Evolutionary conservation across 345 rosid species (phyloP).

Genomic region (Eucalyptus viminalis): DNA sequence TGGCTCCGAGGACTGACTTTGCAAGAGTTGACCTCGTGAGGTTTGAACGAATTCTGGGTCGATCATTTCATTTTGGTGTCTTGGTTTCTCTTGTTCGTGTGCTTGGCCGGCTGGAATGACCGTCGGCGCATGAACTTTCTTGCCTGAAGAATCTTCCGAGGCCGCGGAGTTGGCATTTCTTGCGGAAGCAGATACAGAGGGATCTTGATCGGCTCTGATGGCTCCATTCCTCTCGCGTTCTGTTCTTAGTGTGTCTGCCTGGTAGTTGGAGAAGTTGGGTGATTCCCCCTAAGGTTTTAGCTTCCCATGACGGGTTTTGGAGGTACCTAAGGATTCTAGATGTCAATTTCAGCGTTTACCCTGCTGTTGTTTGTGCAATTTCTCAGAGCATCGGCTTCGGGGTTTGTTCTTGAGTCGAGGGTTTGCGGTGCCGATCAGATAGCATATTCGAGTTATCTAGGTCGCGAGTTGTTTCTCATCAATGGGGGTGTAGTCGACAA

Average conservation of each 20-base stretch:
- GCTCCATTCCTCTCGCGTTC: background rate
- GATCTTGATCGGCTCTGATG: background rate
- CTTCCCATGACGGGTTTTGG: background rate
- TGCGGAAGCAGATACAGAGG: background rate
- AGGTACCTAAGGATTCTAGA: background rate
- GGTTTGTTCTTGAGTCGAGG: conserved; percentile 25
- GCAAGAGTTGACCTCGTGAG: background rate
- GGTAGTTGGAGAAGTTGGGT: background rate
- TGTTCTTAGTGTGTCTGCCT: background rate
- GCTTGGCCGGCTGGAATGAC: background rate
- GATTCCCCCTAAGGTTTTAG: background rate
- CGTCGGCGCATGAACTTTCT: background rate
- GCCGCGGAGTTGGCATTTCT: background rate
- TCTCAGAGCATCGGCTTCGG: conserved; percentile 17
- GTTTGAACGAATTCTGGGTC: background rate
- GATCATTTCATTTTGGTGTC: background rate
- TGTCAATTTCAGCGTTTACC: conserved; percentile 16
- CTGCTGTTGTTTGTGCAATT: conserved; percentile 26
- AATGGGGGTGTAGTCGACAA: conserved; percentile 44
- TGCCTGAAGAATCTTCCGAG: background rate
- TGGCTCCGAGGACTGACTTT: background rate
- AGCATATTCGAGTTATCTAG: conserved; percentile 21
- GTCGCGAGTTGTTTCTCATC: conserved; percentile 29
- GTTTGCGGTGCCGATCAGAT: conserved; percentile 44
- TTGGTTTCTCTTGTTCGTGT: background rate